Evolutionary conservation across 2,329 filamentous ascomycete genomes (phyloP).

Genomic region (Ustilaginoidea virens): DNA sequence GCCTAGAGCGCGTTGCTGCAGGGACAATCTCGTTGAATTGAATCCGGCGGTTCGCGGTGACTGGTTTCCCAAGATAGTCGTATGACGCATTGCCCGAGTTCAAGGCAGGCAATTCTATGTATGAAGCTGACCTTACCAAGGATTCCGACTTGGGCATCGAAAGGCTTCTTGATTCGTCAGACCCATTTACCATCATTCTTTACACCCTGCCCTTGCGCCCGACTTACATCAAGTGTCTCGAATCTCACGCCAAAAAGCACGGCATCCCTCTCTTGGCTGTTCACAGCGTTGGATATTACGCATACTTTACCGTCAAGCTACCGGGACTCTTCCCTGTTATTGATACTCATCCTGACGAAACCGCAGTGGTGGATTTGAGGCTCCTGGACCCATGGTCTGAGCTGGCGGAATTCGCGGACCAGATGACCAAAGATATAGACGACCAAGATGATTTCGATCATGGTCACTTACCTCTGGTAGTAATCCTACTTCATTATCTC

Average conservation of each 20-base stretch:
- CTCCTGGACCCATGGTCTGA: slow-evolving; percentile 78
- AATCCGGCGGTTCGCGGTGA: slow-evolving; percentile 83
- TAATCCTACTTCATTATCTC: slow-evolving; percentile 69
- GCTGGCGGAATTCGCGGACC: slow-evolving; percentile 48
- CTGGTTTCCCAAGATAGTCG: slow-evolving; percentile 38
- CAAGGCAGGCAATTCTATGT: background rate
- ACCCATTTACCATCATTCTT: slow-evolving; percentile 36
- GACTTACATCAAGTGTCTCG: slow-evolving; percentile 27
- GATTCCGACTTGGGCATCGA: slow-evolving; percentile 20
- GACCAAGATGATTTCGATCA: slow-evolving; percentile 64
- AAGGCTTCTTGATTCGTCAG: slow-evolving; percentile 23
- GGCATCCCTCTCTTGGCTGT: slow-evolving; percentile 65
- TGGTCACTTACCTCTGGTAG: slow-evolving; percentile 79
- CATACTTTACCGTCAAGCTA: slow-evolving; percentile 67
- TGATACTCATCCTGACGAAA: slow-evolving; percentile 86
- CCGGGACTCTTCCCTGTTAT: slow-evolving; percentile 79
- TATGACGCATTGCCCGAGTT: no score
- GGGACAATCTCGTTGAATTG: slow-evolving; percentile 65
- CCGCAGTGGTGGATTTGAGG: slow-evolving; percentile 70
- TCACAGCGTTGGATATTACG: slow-evolving; percentile 85
- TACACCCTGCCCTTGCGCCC: slow-evolving; percentile 34
- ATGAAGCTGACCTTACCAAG: slow-evolving; percentile 4
- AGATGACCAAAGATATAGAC: slow-evolving; percentile 55
- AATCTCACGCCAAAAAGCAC: slow-evolving; percentile 33
- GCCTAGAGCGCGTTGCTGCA: slow-evolving; percentile 63